Conservation (phyloP, 352 stramenopile genomes). For the Lagenidium giganteum region DNA sequence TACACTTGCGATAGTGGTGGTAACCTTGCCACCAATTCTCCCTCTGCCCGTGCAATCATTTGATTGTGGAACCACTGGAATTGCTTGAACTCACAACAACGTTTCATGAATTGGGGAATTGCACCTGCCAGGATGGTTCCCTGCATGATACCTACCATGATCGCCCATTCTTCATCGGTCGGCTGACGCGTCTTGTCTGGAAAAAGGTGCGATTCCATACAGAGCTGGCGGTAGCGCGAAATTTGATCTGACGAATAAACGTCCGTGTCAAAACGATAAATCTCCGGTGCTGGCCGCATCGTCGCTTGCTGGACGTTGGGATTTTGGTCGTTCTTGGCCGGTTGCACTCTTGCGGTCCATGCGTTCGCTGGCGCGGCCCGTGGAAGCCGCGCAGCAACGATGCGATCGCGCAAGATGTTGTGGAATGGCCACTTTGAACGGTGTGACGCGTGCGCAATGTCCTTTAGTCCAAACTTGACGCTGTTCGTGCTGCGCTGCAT, state of each 20-base stretch:
- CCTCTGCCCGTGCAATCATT: background rate
- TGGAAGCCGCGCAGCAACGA: too few relatives aligned
- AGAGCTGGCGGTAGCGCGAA: background rate
- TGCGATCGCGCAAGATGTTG: too few relatives aligned
- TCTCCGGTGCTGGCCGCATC: too few relatives aligned
- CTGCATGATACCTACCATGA: slow-evolving; percentile 4
- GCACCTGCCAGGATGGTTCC: background rate
- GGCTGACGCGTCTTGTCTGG: background rate
- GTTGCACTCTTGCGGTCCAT: too few relatives aligned
- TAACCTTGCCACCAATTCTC: slow-evolving; percentile 1
- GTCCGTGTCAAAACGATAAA: background rate
- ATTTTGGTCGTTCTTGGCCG: too few relatives aligned
- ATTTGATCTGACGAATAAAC: background rate
- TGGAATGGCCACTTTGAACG: too few relatives aligned
- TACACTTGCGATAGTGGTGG: background rate
- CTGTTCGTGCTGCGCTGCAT: too few relatives aligned
- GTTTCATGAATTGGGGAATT: slow-evolving; percentile 11
- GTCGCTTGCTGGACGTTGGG: too few relatives aligned
- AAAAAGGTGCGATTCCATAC: slow-evolving; percentile 1
- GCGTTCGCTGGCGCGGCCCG: too few relatives aligned
- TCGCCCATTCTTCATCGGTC: slow-evolving; percentile 2
- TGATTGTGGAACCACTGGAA: slow-evolving; percentile 2
- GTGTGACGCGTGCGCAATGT: too few relatives aligned
- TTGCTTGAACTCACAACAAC: slow-evolving; percentile 4
- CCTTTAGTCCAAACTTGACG: too few relatives aligned